Evolutionary conservation across 139 green algal genomes (phyloP), one percentile per base, ranked within the genome.

Genomic region (Dunaliella primolecta): DNA sequence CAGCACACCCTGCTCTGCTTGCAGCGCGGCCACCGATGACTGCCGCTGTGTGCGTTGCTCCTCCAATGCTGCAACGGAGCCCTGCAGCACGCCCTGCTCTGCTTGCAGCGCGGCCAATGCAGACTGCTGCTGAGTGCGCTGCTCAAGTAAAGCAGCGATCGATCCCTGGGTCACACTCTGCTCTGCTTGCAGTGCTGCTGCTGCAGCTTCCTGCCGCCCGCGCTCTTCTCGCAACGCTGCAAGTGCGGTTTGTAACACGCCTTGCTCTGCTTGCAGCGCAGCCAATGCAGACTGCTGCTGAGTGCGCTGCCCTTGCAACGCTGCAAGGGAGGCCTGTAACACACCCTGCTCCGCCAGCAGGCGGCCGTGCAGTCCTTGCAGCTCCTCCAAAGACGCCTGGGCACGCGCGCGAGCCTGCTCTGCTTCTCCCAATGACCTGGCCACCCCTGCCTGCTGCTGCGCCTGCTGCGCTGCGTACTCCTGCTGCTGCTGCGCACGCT

Each of bases 401-500:
- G n/a, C n/a, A n/a, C n/a, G n/a, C n/a, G n/a, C n/a, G n/a, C n/a
- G n/a, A n/a, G n/a, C n/a, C n/a, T n/a, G n/a, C n/a, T n/a, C n/a
- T n/a, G n/a, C n/a, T n/a, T n/a, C n/a, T n/a, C n/a, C n/a, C n/a
- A n/a, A n/a, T n/a, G n/a, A n/a, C n/a, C 30, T 30, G 75, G n/a
- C 32, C 3, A 32, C 75, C 11, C 20, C 77, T 29, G 76, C 76
- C 76, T 86, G 33, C 76, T 37, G 83, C 84, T 75, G 72, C 21
- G 30, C 32, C 1, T 80, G 34, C 1, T 29, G 25, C 3, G 81
- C 75, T 37, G n/a, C 11, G n/a, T 2, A 11, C 1, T 34, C n/a
- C n/a, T n/a, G n/a, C 64, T 84, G 1, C 33, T 84, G 56, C n/a
- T 81, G 32, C 31, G 82, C 56, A 30, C 80, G 78, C 37, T 57